Evolutionary conservation across 2,329 filamentous ascomycete species (phyloP).

Genomic region (Curvularia sp.): DNA sequence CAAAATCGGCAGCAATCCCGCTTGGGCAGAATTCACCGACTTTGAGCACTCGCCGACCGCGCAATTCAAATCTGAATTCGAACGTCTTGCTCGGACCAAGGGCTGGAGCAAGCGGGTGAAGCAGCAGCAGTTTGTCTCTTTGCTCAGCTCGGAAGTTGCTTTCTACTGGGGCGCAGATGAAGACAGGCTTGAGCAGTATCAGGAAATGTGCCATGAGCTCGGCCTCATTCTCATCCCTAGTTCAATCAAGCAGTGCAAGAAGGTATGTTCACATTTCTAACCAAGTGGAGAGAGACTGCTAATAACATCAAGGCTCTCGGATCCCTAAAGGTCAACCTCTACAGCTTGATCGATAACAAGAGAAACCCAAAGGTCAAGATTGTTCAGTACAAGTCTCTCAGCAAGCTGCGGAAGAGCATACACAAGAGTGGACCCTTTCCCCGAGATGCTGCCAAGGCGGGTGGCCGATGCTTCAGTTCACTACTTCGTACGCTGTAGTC

Average conservation of each 20-base stretch:
- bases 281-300: neutral
- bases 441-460: constrained; percentile 29
- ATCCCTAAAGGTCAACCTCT: constrained; percentile 34
- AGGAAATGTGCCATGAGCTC: constrained; percentile 36
- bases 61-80: constrained; percentile 29
- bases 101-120: constrained; percentile 11
- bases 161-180: constrained; percentile 27
- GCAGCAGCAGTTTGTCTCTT: constrained; percentile 11
- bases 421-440: constrained; percentile 27
- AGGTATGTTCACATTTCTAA: constrained; percentile 20
- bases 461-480: constrained; percentile 30
- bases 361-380: constrained; percentile 26
- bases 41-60: constrained; percentile 27
- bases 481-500: constrained; percentile 19
- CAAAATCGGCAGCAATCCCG: constrained; percentile 15
- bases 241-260: constrained; percentile 38
- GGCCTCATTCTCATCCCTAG: constrained; percentile 24
- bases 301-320: constrained; percentile 24
- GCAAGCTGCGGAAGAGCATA: constrained; percentile 24
- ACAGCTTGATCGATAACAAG: constrained; percentile 33
- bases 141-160: constrained; percentile 31
- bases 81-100: constrained; percentile 24
- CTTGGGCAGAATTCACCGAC: constrained; percentile 26
- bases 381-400: constrained; percentile 24
- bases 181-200: constrained; percentile 31